Percentiles rank a stretch among this genome's conserved stretches.
These are phyloP conservation scores for Ulota crispa DNA, from an alignment of 225 moss, liverwort and hornwort species.

Conservation along the genomic window DNA sequence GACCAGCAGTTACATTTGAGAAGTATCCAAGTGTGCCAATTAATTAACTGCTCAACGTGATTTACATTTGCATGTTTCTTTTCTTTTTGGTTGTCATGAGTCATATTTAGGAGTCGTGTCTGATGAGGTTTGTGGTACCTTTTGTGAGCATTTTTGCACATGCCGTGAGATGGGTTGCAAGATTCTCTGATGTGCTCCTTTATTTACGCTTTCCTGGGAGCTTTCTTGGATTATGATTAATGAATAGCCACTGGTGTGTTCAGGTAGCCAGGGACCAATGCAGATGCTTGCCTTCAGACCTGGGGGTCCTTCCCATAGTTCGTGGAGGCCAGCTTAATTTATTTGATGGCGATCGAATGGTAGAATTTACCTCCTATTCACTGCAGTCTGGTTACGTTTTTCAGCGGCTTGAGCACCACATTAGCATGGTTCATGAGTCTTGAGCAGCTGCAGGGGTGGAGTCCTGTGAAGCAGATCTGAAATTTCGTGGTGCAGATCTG, in stretches of 20 bases:
- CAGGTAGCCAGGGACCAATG: slow-evolving; percentile 58
- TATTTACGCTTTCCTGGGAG: background rate
- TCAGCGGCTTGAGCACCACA: slow-evolving; percentile 20
- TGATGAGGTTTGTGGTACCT: background rate
- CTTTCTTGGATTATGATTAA: background rate
- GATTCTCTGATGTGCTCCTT: background rate
- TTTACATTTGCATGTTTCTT: background rate
- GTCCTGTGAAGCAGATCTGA: background rate
- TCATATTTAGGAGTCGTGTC: background rate
- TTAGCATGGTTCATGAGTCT: background rate
- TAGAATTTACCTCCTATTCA: slow-evolving; percentile 26
- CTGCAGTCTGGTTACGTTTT: slow-evolving; percentile 37
- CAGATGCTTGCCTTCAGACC: slow-evolving; percentile 65
- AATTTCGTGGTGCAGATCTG: background rate
- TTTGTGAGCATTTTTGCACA: background rate
- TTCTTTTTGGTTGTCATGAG: background rate
- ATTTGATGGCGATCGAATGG: slow-evolving; percentile 29
- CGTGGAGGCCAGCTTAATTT: slow-evolving; percentile 72
- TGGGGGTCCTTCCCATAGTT: slow-evolving; percentile 60
- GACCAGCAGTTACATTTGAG: background rate
- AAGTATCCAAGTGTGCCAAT: background rate
- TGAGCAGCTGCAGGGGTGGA: background rate
- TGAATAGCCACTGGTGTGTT: slow-evolving; percentile 15
- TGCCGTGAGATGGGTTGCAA: background rate
- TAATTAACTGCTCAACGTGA: background rate